phyloP scores from a whole-genome alignment of 192 early-diverging fungal genomes.

The Linnemannia hyalina region DNA sequence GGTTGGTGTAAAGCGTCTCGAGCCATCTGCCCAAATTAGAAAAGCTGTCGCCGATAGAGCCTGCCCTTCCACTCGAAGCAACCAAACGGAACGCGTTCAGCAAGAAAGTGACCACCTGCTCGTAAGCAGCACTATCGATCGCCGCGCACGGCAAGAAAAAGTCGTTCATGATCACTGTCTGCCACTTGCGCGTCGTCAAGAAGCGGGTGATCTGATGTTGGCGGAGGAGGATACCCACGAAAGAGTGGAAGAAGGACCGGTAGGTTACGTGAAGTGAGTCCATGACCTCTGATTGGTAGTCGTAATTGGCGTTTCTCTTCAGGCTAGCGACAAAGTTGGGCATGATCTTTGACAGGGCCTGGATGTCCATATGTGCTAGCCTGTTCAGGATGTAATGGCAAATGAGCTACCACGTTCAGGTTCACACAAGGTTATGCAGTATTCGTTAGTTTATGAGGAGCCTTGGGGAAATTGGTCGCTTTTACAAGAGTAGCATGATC shows the following conservation, averaged over 20 bases:
- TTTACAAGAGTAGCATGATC: background rate
- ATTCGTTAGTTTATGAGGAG: background rate
- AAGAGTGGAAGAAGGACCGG: slow-evolving; percentile 59
- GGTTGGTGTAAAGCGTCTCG: slow-evolving; percentile 37
- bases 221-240: slow-evolving; percentile 55
- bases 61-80: slow-evolving; percentile 46
- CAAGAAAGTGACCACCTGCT: slow-evolving; percentile 53
- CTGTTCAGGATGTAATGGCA: slow-evolving; percentile 65
- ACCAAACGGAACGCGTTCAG: slow-evolving; percentile 44
- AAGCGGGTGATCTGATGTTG: slow-evolving; percentile 50
- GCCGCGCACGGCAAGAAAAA: slow-evolving; percentile 57
- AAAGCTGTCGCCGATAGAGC: slow-evolving; percentile 40
- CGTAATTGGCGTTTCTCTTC: slow-evolving; percentile 37
- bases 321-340: slow-evolving; percentile 54
- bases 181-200: slow-evolving; percentile 52
- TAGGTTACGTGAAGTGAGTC: slow-evolving; percentile 60
- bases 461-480: background rate
- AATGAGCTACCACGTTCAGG: slow-evolving; percentile 25
- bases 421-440: background rate
- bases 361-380: slow-evolving; percentile 48
- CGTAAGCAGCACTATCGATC: slow-evolving; percentile 53
- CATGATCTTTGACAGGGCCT: slow-evolving; percentile 49
- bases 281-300: slow-evolving; percentile 19
- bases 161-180: slow-evolving; percentile 57
- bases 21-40: slow-evolving; percentile 37